Base-by-base conservation (phyloP, 768 basidiomycete species). In the Artomyces pyxidatus region DNA sequence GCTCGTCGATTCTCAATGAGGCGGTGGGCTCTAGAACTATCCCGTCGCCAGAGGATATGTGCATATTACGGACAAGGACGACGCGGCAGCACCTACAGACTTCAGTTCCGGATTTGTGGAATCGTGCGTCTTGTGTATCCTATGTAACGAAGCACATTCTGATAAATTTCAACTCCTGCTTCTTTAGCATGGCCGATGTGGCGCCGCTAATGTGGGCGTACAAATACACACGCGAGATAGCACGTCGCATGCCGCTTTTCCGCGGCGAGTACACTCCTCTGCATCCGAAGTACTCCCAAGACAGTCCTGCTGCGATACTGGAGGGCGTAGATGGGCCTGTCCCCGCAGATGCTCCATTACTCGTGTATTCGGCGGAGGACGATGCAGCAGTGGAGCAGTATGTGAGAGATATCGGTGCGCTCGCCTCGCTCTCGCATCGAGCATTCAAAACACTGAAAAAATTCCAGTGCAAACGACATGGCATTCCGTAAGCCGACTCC, bases 221-320 rank as follows among this genome's bases (percentile, higher is more conserved):
- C 60, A 85, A 84, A 54, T 71, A 69, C 45, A 46, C 59, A 4
- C 70, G 81, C 1, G 81, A 85, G 63, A 52, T 78, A 7, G 64
- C 68, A 3, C 72, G 83, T 28, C 75, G 82, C 14, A 78, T 81
- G 73, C 50, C 61, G 12, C 55, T 50, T 30, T 71, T 69, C 39
- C 61, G 66, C 12, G 69, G 69, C n/a, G 67, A 68, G 45, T 53
- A 59, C 16, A 29, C 49, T 0, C 42, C 32, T 7, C n/a, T 43
- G 17, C 64, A 65, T 45, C 71, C 71, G 2, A 22, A 48, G 7
- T 72, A 72, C 43, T 37, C 60, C 0, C 46, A 45, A 3, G 63
- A 60, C 22, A 61, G 68, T n/a, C 42, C 50, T 25, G 69, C 70
- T 9, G 27, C 19, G 0, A 16, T 35, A n/a, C 43, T 42, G 11